These are phyloP conservation scores for Alternaria rosae DNA, from an alignment of 2,329 filamentous ascomycete genomes.

Conservation along the genomic window DNA sequence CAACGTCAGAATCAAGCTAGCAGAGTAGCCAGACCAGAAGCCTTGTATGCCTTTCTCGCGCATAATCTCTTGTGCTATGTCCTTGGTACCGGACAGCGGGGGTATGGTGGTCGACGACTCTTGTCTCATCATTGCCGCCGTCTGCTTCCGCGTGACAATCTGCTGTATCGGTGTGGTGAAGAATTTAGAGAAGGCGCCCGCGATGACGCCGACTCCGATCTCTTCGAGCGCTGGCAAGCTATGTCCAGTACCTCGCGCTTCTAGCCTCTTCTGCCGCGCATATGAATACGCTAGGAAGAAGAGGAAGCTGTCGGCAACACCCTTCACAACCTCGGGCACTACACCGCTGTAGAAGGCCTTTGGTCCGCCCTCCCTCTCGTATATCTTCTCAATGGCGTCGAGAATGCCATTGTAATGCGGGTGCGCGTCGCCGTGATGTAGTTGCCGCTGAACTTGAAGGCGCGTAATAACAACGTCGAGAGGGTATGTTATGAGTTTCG, in stretches of 20 bases:
- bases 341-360: slow-evolving; percentile 68
- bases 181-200: slow-evolving; percentile 76
- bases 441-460: slow-evolving; percentile 77
- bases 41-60: slow-evolving; percentile 74
- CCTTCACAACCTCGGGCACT: slow-evolving; percentile 54
- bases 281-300: slow-evolving; percentile 85
- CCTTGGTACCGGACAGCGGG: slow-evolving; percentile 51
- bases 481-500: slow-evolving; percentile 81
- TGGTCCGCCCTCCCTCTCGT: slow-evolving; percentile 72
- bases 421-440: slow-evolving; percentile 51
- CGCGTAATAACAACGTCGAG: slow-evolving; percentile 82
- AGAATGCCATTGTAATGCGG: slow-evolving; percentile 69
- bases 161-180: slow-evolving; percentile 84
- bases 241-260: slow-evolving; percentile 26
- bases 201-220: slow-evolving; percentile 74
- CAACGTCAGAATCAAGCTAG: slow-evolving; percentile 78
- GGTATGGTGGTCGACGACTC: slow-evolving; percentile 41
- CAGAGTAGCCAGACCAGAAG: slow-evolving; percentile 89
- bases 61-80: slow-evolving; percentile 70
- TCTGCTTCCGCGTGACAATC: slow-evolving; percentile 83
- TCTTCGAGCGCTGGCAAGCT: slow-evolving; percentile 73
- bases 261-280: slow-evolving; percentile 55
- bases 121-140: slow-evolving; percentile 61
- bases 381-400: slow-evolving; percentile 76
- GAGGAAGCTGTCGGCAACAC: slow-evolving; percentile 74